phyloP scores from a whole-genome alignment of 2,329 filamentous ascomycete species.

The Bipolaris oryzae region DNA sequence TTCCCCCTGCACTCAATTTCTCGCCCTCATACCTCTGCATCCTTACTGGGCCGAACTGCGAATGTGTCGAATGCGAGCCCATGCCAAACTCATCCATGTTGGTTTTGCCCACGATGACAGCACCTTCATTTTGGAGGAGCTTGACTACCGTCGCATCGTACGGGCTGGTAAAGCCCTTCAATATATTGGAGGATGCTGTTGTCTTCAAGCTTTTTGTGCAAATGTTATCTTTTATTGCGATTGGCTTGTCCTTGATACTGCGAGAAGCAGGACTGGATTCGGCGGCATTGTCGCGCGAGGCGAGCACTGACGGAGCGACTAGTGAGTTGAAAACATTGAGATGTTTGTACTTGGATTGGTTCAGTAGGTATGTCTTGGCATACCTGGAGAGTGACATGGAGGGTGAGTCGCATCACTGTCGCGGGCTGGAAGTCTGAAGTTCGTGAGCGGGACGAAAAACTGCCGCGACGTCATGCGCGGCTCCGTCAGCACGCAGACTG shows the following conservation, averaged over 20 bases:
- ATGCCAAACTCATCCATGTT: conserved; percentile 97
- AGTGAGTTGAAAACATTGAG: conserved; percentile 50
- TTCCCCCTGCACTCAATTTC: conserved; percentile 53
- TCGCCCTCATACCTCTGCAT: conserved; percentile 54
- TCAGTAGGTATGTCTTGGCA: conserved; percentile 45
- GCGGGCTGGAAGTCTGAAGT: conserved; percentile 11
- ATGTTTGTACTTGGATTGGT: conserved; percentile 37
- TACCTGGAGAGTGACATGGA: conserved; percentile 49
- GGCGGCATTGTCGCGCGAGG: conserved; percentile 28
- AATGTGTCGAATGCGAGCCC: conserved; percentile 80
- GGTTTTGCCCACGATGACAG: conserved; percentile 74
- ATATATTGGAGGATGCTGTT: conserved; percentile 80
- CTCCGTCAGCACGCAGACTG: neutral
- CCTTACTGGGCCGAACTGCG: conserved; percentile 68
- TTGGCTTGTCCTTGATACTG: neutral
- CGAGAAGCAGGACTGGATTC: conserved; percentile 7
- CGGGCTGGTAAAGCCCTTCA: conserved; percentile 71
- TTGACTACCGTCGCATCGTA: conserved; percentile 82
- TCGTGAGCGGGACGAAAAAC: conserved; percentile 11
- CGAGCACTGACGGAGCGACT: conserved; percentile 28
- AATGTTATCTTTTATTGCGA: conserved; percentile 61
- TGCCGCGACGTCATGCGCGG: conserved; percentile 25
- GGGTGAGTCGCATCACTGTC: conserved; percentile 29
- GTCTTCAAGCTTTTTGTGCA: conserved; percentile 60
- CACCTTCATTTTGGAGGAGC: conserved; percentile 68